phyloP scores from a whole-genome alignment of 352 stramenopile genomes.

The Pythium periplocum region DNA sequence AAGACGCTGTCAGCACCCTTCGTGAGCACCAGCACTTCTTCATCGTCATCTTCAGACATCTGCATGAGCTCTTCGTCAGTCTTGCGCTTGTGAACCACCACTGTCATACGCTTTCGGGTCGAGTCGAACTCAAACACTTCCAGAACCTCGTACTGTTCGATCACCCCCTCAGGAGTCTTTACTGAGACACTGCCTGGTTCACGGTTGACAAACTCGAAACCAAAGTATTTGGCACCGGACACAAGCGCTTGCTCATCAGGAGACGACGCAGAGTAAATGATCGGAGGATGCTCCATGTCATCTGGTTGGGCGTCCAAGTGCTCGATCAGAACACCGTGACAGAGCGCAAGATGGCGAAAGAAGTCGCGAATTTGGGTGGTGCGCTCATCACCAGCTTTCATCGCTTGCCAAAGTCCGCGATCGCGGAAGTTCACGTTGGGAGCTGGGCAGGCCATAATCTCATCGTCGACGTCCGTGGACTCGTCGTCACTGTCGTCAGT shows the following conservation, averaged over 20 bases:
- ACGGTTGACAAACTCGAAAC: slow-evolving; percentile 74
- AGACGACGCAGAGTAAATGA: slow-evolving; percentile 88
- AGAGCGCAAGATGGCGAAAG: slow-evolving; percentile 84
- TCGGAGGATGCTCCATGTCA: slow-evolving; percentile 32
- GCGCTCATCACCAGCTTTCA: slow-evolving; percentile 31
- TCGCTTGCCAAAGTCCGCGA: slow-evolving; percentile 46
- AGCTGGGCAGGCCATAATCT: slow-evolving; percentile 21
- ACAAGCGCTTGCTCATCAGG: slow-evolving; percentile 84
- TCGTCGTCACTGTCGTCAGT: slow-evolving; percentile 36
- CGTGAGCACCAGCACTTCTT: slow-evolving; percentile 67
- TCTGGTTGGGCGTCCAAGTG: slow-evolving; percentile 62
- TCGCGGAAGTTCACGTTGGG: slow-evolving; percentile 85
- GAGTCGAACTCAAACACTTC: slow-evolving; percentile 94
- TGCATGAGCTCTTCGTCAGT: slow-evolving; percentile 64
- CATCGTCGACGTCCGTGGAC: slow-evolving; percentile 19
- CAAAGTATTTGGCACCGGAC: slow-evolving; percentile 82
- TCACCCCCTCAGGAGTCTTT: slow-evolving; percentile 44
- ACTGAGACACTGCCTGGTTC: slow-evolving; percentile 63
- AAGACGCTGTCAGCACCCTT: slow-evolving; percentile 85
- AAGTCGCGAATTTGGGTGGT: slow-evolving; percentile 73
- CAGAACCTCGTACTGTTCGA: slow-evolving; percentile 87
- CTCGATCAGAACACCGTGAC: slow-evolving; percentile 97
- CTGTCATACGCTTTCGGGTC: slow-evolving; percentile 82
- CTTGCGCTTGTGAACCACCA: slow-evolving; percentile 71
- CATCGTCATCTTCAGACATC: slow-evolving; percentile 63